Conservation (phyloP, 805 yeast genomes). For the Ogataea nakhonphanomensis region DNA sequence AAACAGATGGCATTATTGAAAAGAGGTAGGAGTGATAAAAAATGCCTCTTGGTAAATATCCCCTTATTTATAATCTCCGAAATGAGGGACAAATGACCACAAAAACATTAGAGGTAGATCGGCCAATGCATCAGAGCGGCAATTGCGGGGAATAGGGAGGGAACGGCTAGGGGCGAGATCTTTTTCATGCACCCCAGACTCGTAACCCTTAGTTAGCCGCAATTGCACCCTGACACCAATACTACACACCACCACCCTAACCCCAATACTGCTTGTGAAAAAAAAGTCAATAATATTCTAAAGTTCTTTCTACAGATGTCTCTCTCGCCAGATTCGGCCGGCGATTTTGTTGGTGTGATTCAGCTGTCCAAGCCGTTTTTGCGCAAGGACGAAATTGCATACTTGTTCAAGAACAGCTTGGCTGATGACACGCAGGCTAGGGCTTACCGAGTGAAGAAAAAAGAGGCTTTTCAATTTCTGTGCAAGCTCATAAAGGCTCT, state of each 20-base stretch:
- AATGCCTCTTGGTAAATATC: not conserved
- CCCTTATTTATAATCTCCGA: not conserved
- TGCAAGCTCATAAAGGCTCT: conserved; percentile 49
- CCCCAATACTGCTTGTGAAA: not conserved
- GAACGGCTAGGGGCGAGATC: too few species aligned
- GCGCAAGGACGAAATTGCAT: conserved; percentile 26
- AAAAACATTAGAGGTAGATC: not conserved
- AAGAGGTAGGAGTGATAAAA: not conserved
- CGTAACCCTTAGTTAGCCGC: too few species aligned
- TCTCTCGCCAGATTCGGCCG: conserved; percentile 13
- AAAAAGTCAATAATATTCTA: conserved; percentile 1
- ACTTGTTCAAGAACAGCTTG: conserved; percentile 19
- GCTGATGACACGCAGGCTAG: conserved; percentile 21
- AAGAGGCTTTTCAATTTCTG: conserved; percentile 49
- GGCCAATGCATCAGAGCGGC: not conserved
- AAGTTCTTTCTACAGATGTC: conserved; percentile 8
- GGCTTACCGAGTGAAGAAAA: conserved; percentile 22
- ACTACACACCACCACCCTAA: not conserved
- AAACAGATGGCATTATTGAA: conserved; percentile 7
- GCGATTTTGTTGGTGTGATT: conserved; percentile 16
- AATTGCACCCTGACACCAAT: not conserved
- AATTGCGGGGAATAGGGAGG: not conserved
- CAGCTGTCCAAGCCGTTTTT: conserved; percentile 37
- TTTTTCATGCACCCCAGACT: too few species aligned
- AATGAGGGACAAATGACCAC: not conserved